phyloP scores from a whole-genome alignment of 345 rosid species.

The Eucalyptus curtisii region DNA sequence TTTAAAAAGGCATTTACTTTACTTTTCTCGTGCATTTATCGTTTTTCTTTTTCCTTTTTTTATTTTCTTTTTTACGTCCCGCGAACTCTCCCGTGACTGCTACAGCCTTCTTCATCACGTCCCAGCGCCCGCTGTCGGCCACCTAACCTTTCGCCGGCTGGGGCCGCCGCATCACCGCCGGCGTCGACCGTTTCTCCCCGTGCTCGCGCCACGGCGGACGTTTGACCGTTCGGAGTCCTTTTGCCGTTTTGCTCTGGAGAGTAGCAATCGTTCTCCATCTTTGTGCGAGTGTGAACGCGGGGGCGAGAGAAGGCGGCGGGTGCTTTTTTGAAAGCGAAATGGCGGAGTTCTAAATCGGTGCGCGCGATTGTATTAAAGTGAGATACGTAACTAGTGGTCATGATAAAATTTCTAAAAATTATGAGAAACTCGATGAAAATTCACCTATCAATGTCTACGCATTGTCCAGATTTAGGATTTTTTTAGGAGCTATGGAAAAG shows the following conservation, averaged over 20 bases:
- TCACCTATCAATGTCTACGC: neutral
- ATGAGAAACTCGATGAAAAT: neutral
- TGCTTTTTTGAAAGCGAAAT: too few relatives aligned
- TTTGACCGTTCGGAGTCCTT: too few relatives aligned
- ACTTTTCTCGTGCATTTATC: neutral
- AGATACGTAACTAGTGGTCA: neutral
- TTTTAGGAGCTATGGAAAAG: neutral
- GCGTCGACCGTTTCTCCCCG: neutral
- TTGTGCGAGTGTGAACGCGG: too few relatives aligned
- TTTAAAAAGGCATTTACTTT: neutral
- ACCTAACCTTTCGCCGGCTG: neutral
- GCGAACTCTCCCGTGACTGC: neutral
- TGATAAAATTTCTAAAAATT: neutral
- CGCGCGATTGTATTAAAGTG: neutral
- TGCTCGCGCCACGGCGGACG: neutral
- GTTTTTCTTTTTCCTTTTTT: neutral
- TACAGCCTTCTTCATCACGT: neutral
- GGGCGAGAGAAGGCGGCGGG: too few relatives aligned
- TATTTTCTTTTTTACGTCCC: accelerated
- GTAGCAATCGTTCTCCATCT: too few relatives aligned
- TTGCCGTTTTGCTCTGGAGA: too few relatives aligned
- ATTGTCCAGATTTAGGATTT: neutral
- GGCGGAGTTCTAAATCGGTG: neutral
- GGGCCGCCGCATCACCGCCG: neutral
- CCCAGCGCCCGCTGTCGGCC: neutral